Evolutionary conservation across 2,329 filamentous ascomycete species (phyloP).

Genomic region (Aphanocladium album): DNA sequence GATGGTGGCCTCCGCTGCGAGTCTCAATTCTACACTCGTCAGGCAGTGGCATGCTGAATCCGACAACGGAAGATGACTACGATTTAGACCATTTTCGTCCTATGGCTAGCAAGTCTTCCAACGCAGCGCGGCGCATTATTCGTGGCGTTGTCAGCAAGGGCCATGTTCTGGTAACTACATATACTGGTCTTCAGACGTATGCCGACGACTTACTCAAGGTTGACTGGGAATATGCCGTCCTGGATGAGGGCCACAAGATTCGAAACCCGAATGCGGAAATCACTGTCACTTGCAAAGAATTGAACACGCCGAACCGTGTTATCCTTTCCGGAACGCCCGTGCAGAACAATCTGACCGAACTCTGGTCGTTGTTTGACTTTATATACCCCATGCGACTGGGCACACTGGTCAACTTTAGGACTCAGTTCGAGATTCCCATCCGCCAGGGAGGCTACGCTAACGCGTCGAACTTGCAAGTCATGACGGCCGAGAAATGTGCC

Average conservation of each 20-base stretch:
- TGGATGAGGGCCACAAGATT: conserved; percentile 98
- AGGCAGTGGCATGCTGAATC: conserved; percentile 91
- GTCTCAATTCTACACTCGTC: conserved; percentile 95
- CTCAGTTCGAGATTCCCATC: conserved; percentile 91
- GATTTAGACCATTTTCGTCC: conserved; percentile 41
- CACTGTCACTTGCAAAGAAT: conserved; percentile 90
- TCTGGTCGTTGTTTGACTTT: conserved; percentile 98
- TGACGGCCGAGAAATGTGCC: conserved; percentile 91
- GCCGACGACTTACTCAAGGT: conserved; percentile 74
- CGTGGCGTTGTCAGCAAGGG: conserved; percentile 77
- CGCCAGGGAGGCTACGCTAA: conserved; percentile 91
- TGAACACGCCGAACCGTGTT: conserved; percentile 82
- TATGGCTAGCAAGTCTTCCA: conserved; percentile 32
- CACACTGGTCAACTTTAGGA: conserved; percentile 83
- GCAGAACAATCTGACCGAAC: conserved; percentile 91
- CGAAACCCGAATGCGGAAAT: conserved; percentile 93
- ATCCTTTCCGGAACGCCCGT: conserved; percentile 96
- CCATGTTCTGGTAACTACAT: conserved; percentile 92
- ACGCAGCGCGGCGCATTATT: conserved; percentile 73
- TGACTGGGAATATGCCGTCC: conserved; percentile 87
- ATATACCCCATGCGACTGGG: conserved; percentile 94
- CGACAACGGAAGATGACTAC: conserved; percentile 55
- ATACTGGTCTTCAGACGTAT: conserved; percentile 92
- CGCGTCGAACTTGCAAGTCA: conserved; percentile 86
- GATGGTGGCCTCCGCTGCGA: conserved; percentile 98